phyloP scores from a whole-genome alignment of 2,329 filamentous ascomycete genomes.

The Penicillium sp. region DNA sequence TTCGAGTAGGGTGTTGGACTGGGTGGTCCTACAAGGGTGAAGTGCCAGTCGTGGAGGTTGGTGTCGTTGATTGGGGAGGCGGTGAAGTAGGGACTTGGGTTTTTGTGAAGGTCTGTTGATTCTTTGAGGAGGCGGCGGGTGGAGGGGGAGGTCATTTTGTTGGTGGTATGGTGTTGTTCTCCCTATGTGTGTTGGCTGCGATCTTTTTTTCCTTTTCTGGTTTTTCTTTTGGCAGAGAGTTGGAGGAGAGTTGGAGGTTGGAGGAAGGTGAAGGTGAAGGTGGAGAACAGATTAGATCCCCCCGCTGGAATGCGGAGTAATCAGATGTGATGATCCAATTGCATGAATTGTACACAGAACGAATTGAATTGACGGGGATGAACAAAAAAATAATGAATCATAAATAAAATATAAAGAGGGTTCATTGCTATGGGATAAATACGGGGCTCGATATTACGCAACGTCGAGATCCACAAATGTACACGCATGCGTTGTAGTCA shows the following conservation, averaged over 20 bases:
- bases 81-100: conserved; percentile 82
- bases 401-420: too few species aligned
- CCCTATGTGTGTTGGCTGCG: neutral
- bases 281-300: conserved; percentile 2
- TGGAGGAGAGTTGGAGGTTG: neutral
- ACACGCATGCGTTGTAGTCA: conserved; percentile 1
- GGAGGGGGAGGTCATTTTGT: conserved; percentile 39
- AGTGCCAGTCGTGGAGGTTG: conserved; percentile 98
- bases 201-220: neutral
- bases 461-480: neutral
- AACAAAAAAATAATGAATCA: neutral
- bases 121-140: conserved; percentile 67
- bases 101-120: conserved; percentile 79
- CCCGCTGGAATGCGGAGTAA: neutral
- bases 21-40: conserved; percentile 90
- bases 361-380: neutral
- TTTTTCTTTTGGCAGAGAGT: neutral
- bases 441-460: neutral
- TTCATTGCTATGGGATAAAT: too few species aligned
- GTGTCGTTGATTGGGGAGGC: conserved; percentile 78
- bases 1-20: conserved; percentile 73
- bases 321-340: neutral
- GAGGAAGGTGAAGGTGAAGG: neutral
- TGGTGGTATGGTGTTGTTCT: too few species aligned
- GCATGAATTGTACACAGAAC: too few species aligned